Percentiles rank a stretch among this genome's conserved stretches.
These are phyloP conservation scores for Phoenix dactylifera DNA, from an alignment of 176 grass and related monocot genomes.

Conservation along the genomic window DNA sequence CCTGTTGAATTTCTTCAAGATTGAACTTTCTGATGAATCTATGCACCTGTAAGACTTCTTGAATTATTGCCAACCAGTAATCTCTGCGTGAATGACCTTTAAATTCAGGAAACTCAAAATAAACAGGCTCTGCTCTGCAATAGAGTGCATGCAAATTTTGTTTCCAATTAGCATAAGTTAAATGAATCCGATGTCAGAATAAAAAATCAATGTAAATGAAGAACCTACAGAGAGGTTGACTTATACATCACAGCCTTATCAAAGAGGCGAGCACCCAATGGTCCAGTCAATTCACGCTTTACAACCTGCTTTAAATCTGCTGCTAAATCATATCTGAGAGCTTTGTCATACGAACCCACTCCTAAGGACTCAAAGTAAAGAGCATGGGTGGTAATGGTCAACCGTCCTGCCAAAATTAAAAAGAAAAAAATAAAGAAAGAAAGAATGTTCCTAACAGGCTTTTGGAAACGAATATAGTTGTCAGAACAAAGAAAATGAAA, in stretches of 20 bases:
- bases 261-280: constrained; percentile 89
- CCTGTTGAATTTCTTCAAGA: constrained; percentile 42
- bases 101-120: constrained; percentile 82
- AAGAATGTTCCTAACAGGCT: constrained; percentile 25
- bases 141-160: constrained; percentile 4
- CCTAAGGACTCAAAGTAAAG: constrained; percentile 86
- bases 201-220: too few relatives aligned
- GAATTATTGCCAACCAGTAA: constrained; percentile 89
- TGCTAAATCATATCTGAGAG: constrained; percentile 57
- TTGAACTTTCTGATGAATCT: constrained; percentile 84
- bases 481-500: constrained; percentile 41
- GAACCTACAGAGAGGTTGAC: constrained; percentile 65
- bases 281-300: constrained; percentile 76
- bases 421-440: background rate
- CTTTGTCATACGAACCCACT: constrained; percentile 52
- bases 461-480: constrained; percentile 7
- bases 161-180: too few relatives aligned
- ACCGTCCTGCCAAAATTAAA: constrained; percentile 47
- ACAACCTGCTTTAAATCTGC: constrained; percentile 64
- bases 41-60: constrained; percentile 70
- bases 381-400: constrained; percentile 78
- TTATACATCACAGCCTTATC: constrained; percentile 96
- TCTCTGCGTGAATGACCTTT: constrained; percentile 73
- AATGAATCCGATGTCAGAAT: too few relatives aligned
- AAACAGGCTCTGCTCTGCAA: constrained; percentile 66